phyloP scores from a whole-genome alignment of 768 basidiomycete species.

The Serendipita indica region DNA sequence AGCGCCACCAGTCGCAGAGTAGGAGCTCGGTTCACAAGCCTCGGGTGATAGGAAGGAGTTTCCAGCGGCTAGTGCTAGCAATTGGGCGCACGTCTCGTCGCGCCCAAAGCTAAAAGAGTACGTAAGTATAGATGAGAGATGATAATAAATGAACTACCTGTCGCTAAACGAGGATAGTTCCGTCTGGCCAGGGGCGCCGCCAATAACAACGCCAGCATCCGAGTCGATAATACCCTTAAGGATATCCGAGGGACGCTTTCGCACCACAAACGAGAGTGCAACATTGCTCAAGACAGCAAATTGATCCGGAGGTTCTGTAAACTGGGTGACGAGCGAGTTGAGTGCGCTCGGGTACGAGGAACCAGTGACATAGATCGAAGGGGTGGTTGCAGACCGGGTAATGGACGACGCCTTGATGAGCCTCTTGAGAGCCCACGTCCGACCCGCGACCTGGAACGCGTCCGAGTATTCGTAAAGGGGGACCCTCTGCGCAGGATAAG shows the following conservation, averaged over 20 bases:
- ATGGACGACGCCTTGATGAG: slow-evolving; percentile 42
- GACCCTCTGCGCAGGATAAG: slow-evolving; percentile 30
- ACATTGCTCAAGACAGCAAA: slow-evolving; percentile 83
- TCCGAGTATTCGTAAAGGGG: slow-evolving; percentile 66
- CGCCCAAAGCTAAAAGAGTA: slow-evolving; percentile 55
- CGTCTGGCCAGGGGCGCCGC: background rate
- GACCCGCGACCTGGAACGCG: slow-evolving; percentile 61
- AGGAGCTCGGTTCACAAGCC: slow-evolving; percentile 1
- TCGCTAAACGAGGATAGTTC: slow-evolving; percentile 63
- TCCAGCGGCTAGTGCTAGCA: slow-evolving; percentile 69
- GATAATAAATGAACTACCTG: slow-evolving; percentile 32
- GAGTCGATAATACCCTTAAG: slow-evolving; percentile 70
- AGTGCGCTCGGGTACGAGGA: slow-evolving; percentile 34
- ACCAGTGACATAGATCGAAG: slow-evolving; percentile 23
- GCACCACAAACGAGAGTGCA: slow-evolving; percentile 65
- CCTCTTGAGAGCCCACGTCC: slow-evolving; percentile 49
- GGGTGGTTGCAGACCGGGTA: slow-evolving; percentile 18
- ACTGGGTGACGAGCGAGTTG: slow-evolving; percentile 74
- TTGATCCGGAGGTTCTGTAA: slow-evolving; percentile 54
- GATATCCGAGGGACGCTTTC: slow-evolving; percentile 75
- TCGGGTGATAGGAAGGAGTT: slow-evolving; percentile 47
- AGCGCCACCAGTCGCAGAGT: background rate
- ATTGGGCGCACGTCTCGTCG: slow-evolving; percentile 86
- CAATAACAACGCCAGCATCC: slow-evolving; percentile 52
- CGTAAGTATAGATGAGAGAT: background rate